A percentile compares a stretch with the other conserved stretches of the same genome.
Conservation (phyloP, 2,329 filamentous ascomycete genomes). For the Nothopassalora personata region DNA sequence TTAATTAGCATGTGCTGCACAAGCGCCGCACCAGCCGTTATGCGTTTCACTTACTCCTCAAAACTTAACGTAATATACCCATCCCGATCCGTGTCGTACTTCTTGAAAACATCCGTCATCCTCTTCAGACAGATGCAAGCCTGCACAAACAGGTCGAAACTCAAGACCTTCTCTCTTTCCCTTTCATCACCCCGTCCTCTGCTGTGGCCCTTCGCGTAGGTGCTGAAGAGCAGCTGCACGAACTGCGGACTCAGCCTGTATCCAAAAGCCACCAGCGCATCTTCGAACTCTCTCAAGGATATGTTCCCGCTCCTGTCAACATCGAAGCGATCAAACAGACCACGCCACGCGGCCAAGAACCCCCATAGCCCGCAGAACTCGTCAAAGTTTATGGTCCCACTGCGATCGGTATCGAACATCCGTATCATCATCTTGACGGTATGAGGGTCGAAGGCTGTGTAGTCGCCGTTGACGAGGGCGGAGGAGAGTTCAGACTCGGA, state of each 20-base stretch:
- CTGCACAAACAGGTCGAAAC: constrained; percentile 94
- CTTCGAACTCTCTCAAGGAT: constrained; percentile 76
- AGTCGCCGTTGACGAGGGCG: constrained; percentile 94
- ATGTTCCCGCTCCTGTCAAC: constrained; percentile 73
- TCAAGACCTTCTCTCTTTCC: constrained; percentile 38
- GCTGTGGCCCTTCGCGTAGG: constrained; percentile 60
- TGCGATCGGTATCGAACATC: constrained; percentile 95
- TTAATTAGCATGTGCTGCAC: constrained; percentile 7
- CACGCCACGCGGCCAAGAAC: constrained; percentile 89
- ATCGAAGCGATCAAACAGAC: constrained; percentile 93
- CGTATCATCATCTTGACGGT: constrained; percentile 99
- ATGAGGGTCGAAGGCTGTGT: constrained; percentile 84
- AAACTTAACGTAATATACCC: constrained; percentile 64
- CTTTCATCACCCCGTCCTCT: constrained; percentile 33
- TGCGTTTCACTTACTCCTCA: constrained; percentile 36
- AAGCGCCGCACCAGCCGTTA: background rate
- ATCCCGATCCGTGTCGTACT: constrained; percentile 94
- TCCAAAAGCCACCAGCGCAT: constrained; percentile 84
- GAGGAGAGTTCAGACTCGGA: constrained; percentile 81
- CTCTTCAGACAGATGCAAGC: constrained; percentile 93
- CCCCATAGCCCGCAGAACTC: constrained; percentile 97
- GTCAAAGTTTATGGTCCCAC: constrained; percentile 83
- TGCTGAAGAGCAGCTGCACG: constrained; percentile 76
- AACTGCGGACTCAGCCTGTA: constrained; percentile 84
- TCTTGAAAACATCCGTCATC: constrained; percentile 99